Conservation (phyloP, 805 yeast genomes). For the Pichia rugopelliculosa region DNA sequence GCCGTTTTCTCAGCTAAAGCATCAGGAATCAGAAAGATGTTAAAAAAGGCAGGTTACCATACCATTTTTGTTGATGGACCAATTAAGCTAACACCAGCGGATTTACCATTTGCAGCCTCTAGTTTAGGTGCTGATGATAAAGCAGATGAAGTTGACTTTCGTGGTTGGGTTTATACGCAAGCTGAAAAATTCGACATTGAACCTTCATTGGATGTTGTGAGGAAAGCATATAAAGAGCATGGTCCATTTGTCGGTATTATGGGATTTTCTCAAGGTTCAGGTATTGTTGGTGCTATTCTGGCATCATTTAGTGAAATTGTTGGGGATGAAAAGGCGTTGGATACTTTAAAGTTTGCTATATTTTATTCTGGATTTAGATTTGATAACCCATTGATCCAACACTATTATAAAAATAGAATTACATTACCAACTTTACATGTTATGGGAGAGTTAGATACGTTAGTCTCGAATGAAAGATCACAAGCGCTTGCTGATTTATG, state of each 20-base stretch:
- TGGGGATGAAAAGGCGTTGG: constrained; percentile 34
- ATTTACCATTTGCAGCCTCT: constrained; percentile 60
- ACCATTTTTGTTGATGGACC: constrained; percentile 81
- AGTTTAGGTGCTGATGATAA: constrained; percentile 39
- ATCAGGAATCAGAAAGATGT: constrained; percentile 75
- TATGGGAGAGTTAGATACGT: constrained; percentile 79
- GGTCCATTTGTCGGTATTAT: constrained; percentile 85
- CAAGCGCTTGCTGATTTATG: constrained; percentile 52
- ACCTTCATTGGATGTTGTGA: constrained; percentile 44
- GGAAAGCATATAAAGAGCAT: constrained; percentile 41
- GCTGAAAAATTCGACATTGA: constrained; percentile 27
- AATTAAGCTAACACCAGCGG: constrained; percentile 51
- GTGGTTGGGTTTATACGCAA: constrained; percentile 71
- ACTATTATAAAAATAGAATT: constrained; percentile 24
- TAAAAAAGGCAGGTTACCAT: constrained; percentile 57
- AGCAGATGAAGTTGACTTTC: constrained; percentile 26
- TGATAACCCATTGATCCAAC: constrained; percentile 22
- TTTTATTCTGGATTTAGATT: constrained; percentile 58
- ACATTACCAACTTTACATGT: constrained; percentile 55
- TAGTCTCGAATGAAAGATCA: constrained; percentile 70
- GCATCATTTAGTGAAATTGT: constrained; percentile 50
- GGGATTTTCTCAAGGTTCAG: constrained; percentile 96
- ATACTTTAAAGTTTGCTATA: constrained; percentile 59
- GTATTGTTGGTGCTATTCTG: constrained; percentile 65
- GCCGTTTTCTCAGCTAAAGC: constrained; percentile 81